A percentile compares a stretch with the other conserved stretches of the same genome.
phyloP scores from a whole-genome alignment of 768 basidiomycete species.

The Pisolithus albus region DNA sequence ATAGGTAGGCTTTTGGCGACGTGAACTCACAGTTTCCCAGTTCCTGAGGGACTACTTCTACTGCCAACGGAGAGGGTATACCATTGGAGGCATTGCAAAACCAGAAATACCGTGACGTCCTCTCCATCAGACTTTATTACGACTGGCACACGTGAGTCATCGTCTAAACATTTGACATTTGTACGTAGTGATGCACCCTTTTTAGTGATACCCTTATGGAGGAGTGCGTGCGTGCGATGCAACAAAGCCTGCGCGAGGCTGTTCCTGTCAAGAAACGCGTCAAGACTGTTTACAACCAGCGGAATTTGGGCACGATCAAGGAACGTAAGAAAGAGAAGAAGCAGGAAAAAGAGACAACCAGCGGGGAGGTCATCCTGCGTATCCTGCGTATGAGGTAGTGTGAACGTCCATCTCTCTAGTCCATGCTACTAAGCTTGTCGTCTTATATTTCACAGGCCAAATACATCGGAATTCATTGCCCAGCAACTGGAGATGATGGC shows the following conservation, averaged over 20 bases:
- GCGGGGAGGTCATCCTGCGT: constrained; percentile 86
- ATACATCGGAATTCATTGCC: constrained; percentile 79
- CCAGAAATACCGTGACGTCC: constrained; percentile 87
- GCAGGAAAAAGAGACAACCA: constrained; percentile 67
- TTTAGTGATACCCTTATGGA: constrained; percentile 79
- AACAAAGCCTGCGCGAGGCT: constrained; percentile 68
- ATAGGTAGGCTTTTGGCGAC: not conserved
- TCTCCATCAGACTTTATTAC: constrained; percentile 90
- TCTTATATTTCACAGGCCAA: constrained; percentile 41
- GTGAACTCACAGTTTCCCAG: constrained; percentile 31
- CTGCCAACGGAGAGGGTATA: constrained; percentile 86
- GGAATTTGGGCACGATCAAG: constrained; percentile 94
- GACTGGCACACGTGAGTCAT: constrained; percentile 83
- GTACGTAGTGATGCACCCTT: constrained; percentile 5
- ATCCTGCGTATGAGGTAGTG: constrained; percentile 91
- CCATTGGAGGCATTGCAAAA: constrained; percentile 84
- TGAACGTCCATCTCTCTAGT: not conserved
- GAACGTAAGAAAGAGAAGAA: constrained; percentile 90
- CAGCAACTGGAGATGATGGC: constrained; percentile 81
- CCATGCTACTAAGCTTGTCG: not conserved
- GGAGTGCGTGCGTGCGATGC: constrained; percentile 94
- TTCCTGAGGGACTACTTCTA: constrained; percentile 95
- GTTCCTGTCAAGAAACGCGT: constrained; percentile 80
- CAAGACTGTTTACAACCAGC: constrained; percentile 88
- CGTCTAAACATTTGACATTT: not conserved